Percentiles rank a stretch among this genome's conserved stretches.
Conservation (phyloP, 2,329 filamentous ascomycete genomes). For the Drechslerella stenobrocha region DNA sequence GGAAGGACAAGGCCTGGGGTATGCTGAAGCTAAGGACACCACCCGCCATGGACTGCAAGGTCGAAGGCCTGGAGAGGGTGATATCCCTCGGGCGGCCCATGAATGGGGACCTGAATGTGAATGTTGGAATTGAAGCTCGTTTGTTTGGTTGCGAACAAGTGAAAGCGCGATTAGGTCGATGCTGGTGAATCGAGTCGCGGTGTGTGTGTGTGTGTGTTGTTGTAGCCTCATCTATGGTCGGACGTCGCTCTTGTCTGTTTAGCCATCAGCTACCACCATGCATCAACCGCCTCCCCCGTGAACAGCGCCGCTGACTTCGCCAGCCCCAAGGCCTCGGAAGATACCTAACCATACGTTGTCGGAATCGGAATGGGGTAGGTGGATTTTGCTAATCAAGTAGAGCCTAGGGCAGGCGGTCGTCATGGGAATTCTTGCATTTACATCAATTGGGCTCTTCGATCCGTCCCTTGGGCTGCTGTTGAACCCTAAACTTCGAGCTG, state of each 20-base stretch:
- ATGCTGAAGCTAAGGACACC: conserved; percentile 13
- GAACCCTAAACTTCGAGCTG: conserved; percentile 11
- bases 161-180: no score
- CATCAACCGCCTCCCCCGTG: no score
- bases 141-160: no score
- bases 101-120: not conserved
- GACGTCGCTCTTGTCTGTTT: not conserved
- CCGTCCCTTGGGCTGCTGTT: conserved; percentile 6
- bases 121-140: not conserved
- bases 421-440: conserved; percentile 34
- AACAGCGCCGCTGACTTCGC: conserved; percentile 7
- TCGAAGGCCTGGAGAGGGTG: conserved; percentile 23
- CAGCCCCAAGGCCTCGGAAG: not conserved
- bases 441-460: conserved; percentile 9
- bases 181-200: no score
- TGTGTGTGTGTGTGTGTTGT: no score
- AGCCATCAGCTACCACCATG: no score
- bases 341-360: conserved; percentile 6
- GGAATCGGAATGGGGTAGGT: conserved; percentile 34
- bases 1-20: conserved; percentile 42
- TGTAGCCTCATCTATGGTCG: not conserved
- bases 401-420: not conserved
- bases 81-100: conserved; percentile 7
- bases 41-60: no score
- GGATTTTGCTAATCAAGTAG: not conserved